Evolutionary conservation across 805 yeast species (phyloP), one percentile per base, ranked within the genome.

Genomic region (Nakazawaea ishiwadae): DNA sequence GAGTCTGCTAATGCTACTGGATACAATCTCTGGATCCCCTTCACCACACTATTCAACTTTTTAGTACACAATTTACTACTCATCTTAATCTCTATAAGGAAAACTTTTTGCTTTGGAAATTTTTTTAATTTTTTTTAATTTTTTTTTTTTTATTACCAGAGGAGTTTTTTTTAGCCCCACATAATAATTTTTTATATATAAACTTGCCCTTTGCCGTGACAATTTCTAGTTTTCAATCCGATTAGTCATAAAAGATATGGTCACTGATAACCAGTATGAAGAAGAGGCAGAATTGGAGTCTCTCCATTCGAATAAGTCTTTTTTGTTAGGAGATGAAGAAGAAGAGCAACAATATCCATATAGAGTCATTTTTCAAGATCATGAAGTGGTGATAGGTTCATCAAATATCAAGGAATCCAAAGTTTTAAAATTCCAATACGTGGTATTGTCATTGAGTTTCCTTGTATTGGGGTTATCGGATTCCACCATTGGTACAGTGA

Each of bases 1-100:
- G 71, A 68, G 53, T 91, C 98, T 0, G 98, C 97, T 45, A 84
- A 73, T 34, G 74, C 75, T 12, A 75, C 58, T 2, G 99, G 99
- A 55, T 85, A 93, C n/a, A 80, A 65, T 48, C 75, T 79, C 55
- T 88, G 86, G 45, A 91, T 79, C 0, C 60, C 60, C 7, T 61
- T 56, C 6, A 82, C 65, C 1, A 78, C 69, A 32, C 61, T 57
- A 41, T 71, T 70, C 20, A 83, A 64, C 28, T 33, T 37, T 5
- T 27, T 5, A 8, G 39, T 23, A 16, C 36, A 33, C 16, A 33
- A 17, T 16, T 36, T 42, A 18, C 14, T 11, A 24, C 40, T 40
- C 44, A 40, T 40, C 26, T 12, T 17, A 17, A n/a, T n/a, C 17
- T n/a, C 12, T 29, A 15, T n/a, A 29, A 29, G n/a, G 7, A n/a